Evolutionary conservation across 257 asterid species (phyloP).

Genomic region (Solanum chiquidenum): DNA sequence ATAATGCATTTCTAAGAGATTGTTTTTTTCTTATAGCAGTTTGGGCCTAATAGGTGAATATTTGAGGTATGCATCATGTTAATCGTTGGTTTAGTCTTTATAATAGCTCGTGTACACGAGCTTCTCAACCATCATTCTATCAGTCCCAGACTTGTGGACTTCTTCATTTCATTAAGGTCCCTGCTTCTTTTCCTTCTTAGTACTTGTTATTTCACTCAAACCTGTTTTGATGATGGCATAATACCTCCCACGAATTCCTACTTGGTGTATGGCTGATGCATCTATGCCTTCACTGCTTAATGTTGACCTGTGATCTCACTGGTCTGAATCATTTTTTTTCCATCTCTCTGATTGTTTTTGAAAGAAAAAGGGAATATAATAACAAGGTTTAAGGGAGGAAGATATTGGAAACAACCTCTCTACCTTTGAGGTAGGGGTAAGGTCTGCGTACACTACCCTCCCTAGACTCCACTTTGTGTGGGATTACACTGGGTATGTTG

Average conservation of each 20-base stretch:
- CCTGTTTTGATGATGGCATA: not conserved
- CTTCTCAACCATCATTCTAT: not conserved
- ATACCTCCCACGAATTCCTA: not conserved
- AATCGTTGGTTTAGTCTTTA: not conserved
- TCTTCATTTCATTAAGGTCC: not conserved
- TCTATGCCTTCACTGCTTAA: not conserved
- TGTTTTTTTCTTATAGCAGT: not conserved
- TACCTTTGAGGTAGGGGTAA: not conserved
- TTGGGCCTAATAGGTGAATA: not conserved
- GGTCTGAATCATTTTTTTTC: not conserved
- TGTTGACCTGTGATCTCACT: not conserved
- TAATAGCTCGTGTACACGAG: not conserved
- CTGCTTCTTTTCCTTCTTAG: not conserved
- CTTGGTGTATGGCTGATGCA: not conserved
- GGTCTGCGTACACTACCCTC: not conserved
- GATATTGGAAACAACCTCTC: not conserved
- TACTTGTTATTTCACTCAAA: not conserved
- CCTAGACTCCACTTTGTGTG: not conserved
- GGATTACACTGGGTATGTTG: not conserved
- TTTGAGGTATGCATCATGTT: not conserved
- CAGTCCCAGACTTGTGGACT: not conserved
- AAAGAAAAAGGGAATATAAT: not conserved
- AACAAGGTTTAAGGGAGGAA: not conserved
- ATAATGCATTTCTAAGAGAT: not conserved
- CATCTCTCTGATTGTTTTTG: not conserved